phyloP scores from a whole-genome alignment of 495 filamentous ascomycete species.

The Filosporella fistucella region DNA sequence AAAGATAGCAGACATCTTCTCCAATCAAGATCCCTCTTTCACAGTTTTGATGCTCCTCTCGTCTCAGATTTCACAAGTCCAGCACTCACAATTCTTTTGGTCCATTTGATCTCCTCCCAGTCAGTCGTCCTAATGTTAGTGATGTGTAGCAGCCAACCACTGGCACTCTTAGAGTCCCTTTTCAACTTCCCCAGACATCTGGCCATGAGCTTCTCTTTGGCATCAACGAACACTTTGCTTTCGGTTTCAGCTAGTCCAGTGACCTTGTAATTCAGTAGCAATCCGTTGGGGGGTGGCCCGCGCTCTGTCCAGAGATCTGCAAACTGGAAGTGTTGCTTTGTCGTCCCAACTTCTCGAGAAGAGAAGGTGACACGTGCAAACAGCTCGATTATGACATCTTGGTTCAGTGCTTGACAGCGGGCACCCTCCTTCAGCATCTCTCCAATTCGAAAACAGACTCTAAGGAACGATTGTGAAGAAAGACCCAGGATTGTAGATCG shows the following conservation, averaged over 20 bases:
- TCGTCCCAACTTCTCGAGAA: conserved; percentile 34
- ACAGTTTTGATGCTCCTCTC: conserved; percentile 3
- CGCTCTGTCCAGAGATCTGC: conserved; percentile 54
- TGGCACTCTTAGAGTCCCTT: conserved; percentile 30
- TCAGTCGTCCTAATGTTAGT: conserved; percentile 46
- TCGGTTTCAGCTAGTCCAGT: conserved; percentile 43
- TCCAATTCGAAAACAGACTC: conserved; percentile 58
- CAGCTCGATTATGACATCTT: conserved; percentile 50
- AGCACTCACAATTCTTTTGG: conserved; percentile 30
- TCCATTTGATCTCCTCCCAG: conserved; percentile 48
- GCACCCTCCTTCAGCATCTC: conserved; percentile 45
- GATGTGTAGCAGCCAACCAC: conserved; percentile 41
- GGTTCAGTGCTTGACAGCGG: conserved; percentile 26
- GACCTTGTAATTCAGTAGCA: conserved; percentile 42
- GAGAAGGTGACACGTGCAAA: conserved; percentile 53
- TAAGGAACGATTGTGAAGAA: conserved; percentile 38
- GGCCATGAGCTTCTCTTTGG: conserved; percentile 34
- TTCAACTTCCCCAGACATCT: conserved; percentile 49
- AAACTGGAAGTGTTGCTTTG: conserved; percentile 55
- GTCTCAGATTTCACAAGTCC: conserved; percentile 5
- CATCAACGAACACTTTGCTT: conserved; percentile 33
- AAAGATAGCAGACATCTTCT: conserved; percentile 8
- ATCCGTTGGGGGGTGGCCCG: conserved; percentile 45
- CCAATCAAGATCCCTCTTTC: not conserved
- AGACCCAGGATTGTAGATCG: conserved; percentile 48